These are phyloP conservation scores for Pisolithus thermaeus DNA, from an alignment of 1,284 basidiomycete species.

Conservation along the genomic window DNA sequence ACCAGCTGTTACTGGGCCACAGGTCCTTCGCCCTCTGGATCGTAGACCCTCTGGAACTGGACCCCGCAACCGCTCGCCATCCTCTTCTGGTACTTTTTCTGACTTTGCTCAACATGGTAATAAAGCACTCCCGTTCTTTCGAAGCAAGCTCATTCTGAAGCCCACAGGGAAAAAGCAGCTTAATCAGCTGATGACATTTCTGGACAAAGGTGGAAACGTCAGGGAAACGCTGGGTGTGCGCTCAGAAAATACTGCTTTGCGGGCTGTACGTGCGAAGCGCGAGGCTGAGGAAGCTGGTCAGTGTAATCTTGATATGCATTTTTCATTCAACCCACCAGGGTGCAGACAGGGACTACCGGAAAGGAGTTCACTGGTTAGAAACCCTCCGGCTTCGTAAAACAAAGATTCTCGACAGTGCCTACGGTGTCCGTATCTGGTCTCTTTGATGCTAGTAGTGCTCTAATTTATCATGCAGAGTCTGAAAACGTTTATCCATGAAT, in stretches of 20 bases:
- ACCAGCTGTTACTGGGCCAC: conserved; percentile 55
- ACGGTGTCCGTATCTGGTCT: conserved; percentile 46
- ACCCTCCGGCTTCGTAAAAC: conserved; percentile 79
- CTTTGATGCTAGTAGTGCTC: not conserved
- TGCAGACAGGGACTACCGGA: conserved; percentile 87
- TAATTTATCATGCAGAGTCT: conserved; percentile 52
- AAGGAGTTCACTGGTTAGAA: conserved; percentile 90
- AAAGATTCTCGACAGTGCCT: conserved; percentile 80
- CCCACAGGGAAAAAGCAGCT: conserved; percentile 66
- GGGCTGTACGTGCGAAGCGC: conserved; percentile 75
- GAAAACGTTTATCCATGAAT: conserved; percentile 75
- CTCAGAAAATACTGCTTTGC: conserved; percentile 59
- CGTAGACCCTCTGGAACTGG: conserved; percentile 62
- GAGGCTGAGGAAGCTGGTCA: conserved; percentile 89
- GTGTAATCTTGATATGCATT: conserved; percentile 16
- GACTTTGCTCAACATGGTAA: conserved; percentile 75
- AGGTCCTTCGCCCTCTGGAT: conserved; percentile 65
- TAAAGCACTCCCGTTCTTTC: conserved; percentile 2
- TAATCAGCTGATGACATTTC: conserved; percentile 70
- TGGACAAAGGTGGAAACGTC: conserved; percentile 62
- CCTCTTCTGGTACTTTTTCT: conserved; percentile 61
- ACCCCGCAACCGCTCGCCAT: conserved; percentile 64
- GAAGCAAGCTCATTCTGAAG: conserved; percentile 6
- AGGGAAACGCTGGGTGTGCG: conserved; percentile 54
- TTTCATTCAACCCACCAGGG: conserved; percentile 1